Conservation (phyloP, 345 rosid species). For the Schrenkiella parvula region DNA sequence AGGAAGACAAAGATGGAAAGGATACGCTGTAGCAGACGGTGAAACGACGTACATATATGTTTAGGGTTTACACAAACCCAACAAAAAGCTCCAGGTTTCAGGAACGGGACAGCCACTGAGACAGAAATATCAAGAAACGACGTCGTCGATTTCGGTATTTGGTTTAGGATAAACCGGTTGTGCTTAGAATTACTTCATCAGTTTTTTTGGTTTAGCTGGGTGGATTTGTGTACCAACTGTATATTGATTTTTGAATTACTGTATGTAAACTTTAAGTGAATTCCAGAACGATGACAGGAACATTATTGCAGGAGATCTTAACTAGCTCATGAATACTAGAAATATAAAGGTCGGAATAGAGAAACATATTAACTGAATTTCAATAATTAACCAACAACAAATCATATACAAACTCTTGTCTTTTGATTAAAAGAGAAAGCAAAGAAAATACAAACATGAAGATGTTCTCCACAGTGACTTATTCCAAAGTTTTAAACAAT, state of each 20-base stretch:
- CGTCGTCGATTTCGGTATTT: background rate
- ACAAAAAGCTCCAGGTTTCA: background rate
- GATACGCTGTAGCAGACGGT: background rate
- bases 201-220: background rate
- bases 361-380: background rate
- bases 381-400: background rate
- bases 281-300: background rate
- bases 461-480: constrained; percentile 18
- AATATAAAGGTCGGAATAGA: background rate
- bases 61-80: constrained; percentile 17
- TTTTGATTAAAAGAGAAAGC: constrained; percentile 8
- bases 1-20: background rate
- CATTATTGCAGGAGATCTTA: background rate
- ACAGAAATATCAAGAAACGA: background rate
- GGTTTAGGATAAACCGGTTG: constrained; percentile 1
- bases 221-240: background rate
- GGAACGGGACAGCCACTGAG: constrained; percentile 13
- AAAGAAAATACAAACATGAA: constrained; percentile 19
- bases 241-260: background rate
- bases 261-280: too few relatives aligned
- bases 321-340: background rate
- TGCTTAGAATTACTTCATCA: background rate
- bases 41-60: background rate
- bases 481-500: constrained; percentile 27
- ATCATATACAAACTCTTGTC: constrained; percentile 26